Evolutionary conservation across 176 grass and related monocot species (phyloP).

Genomic region (Neostapfia colusana): DNA sequence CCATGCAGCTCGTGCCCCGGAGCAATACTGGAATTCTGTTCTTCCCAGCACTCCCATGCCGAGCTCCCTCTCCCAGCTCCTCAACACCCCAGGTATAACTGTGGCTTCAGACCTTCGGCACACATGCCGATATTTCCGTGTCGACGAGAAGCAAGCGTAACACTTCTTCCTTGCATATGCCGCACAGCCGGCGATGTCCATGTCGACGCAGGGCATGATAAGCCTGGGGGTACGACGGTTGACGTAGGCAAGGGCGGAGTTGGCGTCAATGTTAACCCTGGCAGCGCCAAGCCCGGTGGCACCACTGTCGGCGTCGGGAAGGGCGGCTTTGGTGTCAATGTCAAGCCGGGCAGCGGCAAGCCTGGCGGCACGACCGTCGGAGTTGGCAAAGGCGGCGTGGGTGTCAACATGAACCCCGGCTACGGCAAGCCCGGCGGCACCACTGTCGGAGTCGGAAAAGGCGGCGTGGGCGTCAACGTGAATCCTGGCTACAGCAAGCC

Average conservation of each 20-base stretch:
- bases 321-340: slow-evolving; percentile 47
- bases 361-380: slow-evolving; percentile 35
- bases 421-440: slow-evolving; percentile 52
- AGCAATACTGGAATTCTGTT: slow-evolving; percentile 59
- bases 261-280: slow-evolving; percentile 36
- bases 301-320: slow-evolving; percentile 53
- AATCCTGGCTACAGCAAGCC: slow-evolving; percentile 50
- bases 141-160: background rate
- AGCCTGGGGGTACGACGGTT: slow-evolving; percentile 43
- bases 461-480: slow-evolving; percentile 45
- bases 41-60: slow-evolving; percentile 66
- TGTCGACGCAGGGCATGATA: slow-evolving; percentile 46
- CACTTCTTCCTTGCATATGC: background rate
- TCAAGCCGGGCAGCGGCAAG: slow-evolving; percentile 42
- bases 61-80: slow-evolving; percentile 48
- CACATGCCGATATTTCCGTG: background rate
- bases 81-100: slow-evolving; percentile 29
- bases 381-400: slow-evolving; percentile 35
- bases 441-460: slow-evolving; percentile 37
- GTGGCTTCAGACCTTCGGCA: background rate
- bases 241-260: slow-evolving; percentile 45
- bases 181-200: slow-evolving; percentile 52
- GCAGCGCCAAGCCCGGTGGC: slow-evolving; percentile 38
- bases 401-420: slow-evolving; percentile 33
- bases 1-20: slow-evolving; percentile 56